A percentile compares a stretch with the other conserved stretches of the same genome.
Evolutionary conservation across 495 filamentous ascomycete genomes (phyloP).

Genomic region (Penicillium dipodomyicola): DNA sequence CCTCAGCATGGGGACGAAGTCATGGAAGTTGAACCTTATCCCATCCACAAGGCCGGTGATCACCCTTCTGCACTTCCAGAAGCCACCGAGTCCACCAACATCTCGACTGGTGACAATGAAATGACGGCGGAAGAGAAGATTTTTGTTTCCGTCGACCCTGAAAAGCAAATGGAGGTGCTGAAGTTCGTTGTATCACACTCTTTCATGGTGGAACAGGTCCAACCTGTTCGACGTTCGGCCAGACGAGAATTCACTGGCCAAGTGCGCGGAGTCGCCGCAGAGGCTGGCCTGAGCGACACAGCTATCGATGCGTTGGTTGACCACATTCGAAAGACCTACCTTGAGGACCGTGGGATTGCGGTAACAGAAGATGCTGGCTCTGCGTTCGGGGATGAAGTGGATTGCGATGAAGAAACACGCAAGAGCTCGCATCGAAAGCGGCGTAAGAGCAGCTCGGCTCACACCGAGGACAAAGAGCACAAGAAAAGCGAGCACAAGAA

Average conservation of each 20-base stretch:
- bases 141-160: slow-evolving; percentile 19
- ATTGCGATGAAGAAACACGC: slow-evolving; percentile 10
- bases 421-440: not conserved
- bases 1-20: not conserved
- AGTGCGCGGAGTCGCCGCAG: slow-evolving; percentile 15
- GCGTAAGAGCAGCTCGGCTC: not conserved
- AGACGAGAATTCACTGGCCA: slow-evolving; percentile 23
- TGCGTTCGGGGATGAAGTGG: slow-evolving; percentile 28
- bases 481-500: slow-evolving; percentile 24
- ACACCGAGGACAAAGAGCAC: slow-evolving; percentile 11
- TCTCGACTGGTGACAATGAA: not conserved
- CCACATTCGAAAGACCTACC: slow-evolving; percentile 26
- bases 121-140: slow-evolving; percentile 3
- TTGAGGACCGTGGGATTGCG: slow-evolving; percentile 9
- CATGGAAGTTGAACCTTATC: not conserved
- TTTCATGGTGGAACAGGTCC: slow-evolving; percentile 20
- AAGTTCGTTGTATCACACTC: slow-evolving; percentile 21
- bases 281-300: slow-evolving; percentile 15
- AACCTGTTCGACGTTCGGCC: slow-evolving; percentile 21
- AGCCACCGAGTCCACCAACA: not conserved
- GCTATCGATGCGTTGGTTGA: slow-evolving; percentile 15
- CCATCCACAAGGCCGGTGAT: not conserved
- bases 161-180: slow-evolving; percentile 16
- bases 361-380: slow-evolving; percentile 4
- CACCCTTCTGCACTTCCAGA: not conserved